Evolutionary conservation across 306 rosid species (phyloP).

Genomic region (Prunus dulcis): DNA sequence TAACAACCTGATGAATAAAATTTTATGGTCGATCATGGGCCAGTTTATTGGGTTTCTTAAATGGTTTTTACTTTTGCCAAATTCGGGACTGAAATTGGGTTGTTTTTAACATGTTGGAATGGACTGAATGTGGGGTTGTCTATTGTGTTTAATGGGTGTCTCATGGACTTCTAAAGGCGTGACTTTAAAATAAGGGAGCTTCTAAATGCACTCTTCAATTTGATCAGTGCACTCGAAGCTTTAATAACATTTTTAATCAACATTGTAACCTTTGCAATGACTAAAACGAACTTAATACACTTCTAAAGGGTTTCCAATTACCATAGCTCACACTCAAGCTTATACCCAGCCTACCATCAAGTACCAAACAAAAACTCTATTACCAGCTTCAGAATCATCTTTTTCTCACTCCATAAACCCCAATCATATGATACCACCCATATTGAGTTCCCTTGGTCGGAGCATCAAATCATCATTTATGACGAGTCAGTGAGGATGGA

Average conservation of each 20-base stretch:
- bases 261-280: neutral
- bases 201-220: neutral
- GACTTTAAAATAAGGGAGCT: neutral
- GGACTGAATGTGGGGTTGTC: neutral
- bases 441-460: slow-evolving; percentile 16
- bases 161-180: neutral
- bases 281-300: neutral
- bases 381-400: neutral
- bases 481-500: slow-evolving; percentile 5
- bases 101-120: neutral
- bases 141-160: neutral
- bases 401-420: slow-evolving; percentile 1
- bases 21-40: neutral
- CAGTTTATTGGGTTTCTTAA: neutral
- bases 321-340: slow-evolving; percentile 1
- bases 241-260: neutral
- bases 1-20: neutral
- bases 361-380: neutral
- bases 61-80: neutral
- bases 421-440: neutral
- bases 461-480: slow-evolving; percentile 15
- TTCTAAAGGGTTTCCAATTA: neutral
- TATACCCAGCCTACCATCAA: neutral
- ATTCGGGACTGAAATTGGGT: neutral
- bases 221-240: neutral